These are phyloP conservation scores for Moesziomyces parantarcticus DNA, from an alignment of 1,284 basidiomycete species.

Conservation along the genomic window DNA sequence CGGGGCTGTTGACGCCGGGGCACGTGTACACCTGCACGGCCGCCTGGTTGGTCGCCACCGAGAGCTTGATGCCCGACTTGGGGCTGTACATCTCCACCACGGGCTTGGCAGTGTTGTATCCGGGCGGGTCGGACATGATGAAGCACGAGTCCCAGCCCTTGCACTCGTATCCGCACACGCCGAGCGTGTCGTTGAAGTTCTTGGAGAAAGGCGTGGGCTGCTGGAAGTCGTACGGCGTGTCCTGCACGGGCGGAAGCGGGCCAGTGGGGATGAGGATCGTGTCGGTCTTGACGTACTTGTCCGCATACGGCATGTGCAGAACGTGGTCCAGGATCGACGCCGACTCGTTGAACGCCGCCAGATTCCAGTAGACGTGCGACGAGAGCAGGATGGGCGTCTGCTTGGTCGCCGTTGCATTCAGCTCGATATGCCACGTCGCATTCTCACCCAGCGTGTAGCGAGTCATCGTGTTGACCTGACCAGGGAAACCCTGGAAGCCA, in stretches of 20 bases:
- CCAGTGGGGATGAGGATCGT: slow-evolving; percentile 61
- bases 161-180: slow-evolving; percentile 55
- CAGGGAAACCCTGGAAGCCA: slow-evolving; percentile 64
- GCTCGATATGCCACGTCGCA: slow-evolving; percentile 48
- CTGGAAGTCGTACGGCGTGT: slow-evolving; percentile 56
- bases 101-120: slow-evolving; percentile 33
- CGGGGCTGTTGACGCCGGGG: slow-evolving; percentile 37
- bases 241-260: slow-evolving; percentile 31
- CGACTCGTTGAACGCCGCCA: slow-evolving; percentile 53
- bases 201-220: slow-evolving; percentile 39
- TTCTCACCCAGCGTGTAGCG: slow-evolving; percentile 44
- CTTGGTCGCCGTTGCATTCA: slow-evolving; percentile 48
- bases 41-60: slow-evolving; percentile 48
- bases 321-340: slow-evolving; percentile 52
- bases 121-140: slow-evolving; percentile 55
- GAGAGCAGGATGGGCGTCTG: slow-evolving; percentile 63
- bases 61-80: slow-evolving; percentile 56
- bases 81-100: slow-evolving; percentile 55
- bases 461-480: slow-evolving; percentile 36
- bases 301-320: slow-evolving; percentile 55
- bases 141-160: slow-evolving; percentile 63
- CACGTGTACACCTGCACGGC: slow-evolving; percentile 63
- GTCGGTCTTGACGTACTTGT: slow-evolving; percentile 54
- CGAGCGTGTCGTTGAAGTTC: slow-evolving; percentile 53
- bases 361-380: slow-evolving; percentile 64